Evolutionary conservation across 371 early-diverging fungal genomes (phyloP), one percentile per base, ranked within the genome.

Genomic region (Paramicrosporidium saccamoebae): DNA sequence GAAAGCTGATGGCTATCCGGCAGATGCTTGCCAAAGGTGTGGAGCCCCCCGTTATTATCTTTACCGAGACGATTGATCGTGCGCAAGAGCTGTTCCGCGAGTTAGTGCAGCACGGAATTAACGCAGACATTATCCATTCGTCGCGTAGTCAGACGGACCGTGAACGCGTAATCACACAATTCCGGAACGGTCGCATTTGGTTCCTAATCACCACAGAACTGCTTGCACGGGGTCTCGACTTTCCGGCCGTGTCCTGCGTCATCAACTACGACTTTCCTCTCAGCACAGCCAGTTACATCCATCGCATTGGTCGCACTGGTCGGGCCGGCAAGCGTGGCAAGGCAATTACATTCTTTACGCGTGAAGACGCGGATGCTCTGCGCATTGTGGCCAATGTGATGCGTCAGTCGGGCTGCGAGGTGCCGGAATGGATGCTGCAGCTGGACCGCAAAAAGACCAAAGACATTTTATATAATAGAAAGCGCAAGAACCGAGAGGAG

Each of bases 191-290:
- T 15, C 58, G 64, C 27, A 59, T 79, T 12, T 84, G 82, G 82
- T 68, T 84, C 11, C 45, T 97, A 27, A 84, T 96, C 26, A 59
- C 86, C 10, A 95, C 98, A 1, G 97, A 97, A 27, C 48, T 88
- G 21, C 78, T 92, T 58, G 72, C 79, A 1, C 65, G 88, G 36
- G 88, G 88, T 47, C 52, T 86, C 29, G 86, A 86, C 50, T 74
- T 82, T 36, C 69, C 74, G 40, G 78, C 72, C 10, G 68, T 86
- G 15, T 67, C 69, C 24, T 24, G 68, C 24, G 88, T 86, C 12
- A 63, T 84, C 44, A 86, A 86, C 36, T 86, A 81, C 29, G 95
- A 95, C 41, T 77, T 92, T 41, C 95, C 97, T 17, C 73, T 68
- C 40, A 61, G 65, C 6, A 60, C 71, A 1, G 71, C 68, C 29